A percentile compares a stretch with the other conserved stretches of the same genome.
Evolutionary conservation across 345 rosid genomes (phyloP).

Genomic region (Pelargonium nanum): DNA sequence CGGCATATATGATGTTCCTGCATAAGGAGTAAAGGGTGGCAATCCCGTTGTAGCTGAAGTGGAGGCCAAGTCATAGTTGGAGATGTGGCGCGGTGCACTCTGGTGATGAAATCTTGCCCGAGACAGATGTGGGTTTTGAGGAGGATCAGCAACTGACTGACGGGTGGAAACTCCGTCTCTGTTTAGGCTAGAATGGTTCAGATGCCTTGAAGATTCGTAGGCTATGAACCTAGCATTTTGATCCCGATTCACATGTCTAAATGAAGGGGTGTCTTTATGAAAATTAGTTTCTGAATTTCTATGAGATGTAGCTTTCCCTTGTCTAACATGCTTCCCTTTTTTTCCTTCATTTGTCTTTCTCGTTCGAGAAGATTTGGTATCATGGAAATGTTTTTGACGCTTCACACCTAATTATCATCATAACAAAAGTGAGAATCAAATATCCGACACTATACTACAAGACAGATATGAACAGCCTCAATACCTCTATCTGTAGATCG

Average conservation of each 20-base stretch:
- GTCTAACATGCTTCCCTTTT: slow-evolving; percentile 14
- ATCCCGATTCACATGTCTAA: slow-evolving; percentile 8
- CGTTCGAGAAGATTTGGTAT: slow-evolving; percentile 15
- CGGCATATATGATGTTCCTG: slow-evolving; percentile 11
- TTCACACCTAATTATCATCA: slow-evolving; percentile 28
- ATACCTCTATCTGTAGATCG: slow-evolving; percentile 23
- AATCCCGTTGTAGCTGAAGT: slow-evolving; percentile 23
- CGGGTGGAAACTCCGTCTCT: slow-evolving; percentile 12
- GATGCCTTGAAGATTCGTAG: slow-evolving; percentile 18
- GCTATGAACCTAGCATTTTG: slow-evolving; percentile 8
- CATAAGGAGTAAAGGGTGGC: slow-evolving; percentile 15
- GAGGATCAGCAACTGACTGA: slow-evolving; percentile 13
- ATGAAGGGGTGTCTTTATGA: slow-evolving; percentile 11
- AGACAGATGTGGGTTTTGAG: slow-evolving; percentile 10
- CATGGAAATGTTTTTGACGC: slow-evolving; percentile 22
- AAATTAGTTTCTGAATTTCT: slow-evolving; percentile 14
- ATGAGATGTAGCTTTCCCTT: slow-evolving; percentile 10
- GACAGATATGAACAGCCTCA: not conserved
- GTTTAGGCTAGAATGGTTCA: slow-evolving; percentile 11
- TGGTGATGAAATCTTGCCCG: slow-evolving; percentile 11
- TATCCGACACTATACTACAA: not conserved
- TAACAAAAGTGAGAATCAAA: not conserved
- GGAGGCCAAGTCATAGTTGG: slow-evolving; percentile 15
- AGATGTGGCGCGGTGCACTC: slow-evolving; percentile 10
- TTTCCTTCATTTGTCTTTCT: slow-evolving; percentile 18